Conservation (phyloP, 2,329 filamentous ascomycete genomes). For the Zymoseptoria tritici region DNA sequence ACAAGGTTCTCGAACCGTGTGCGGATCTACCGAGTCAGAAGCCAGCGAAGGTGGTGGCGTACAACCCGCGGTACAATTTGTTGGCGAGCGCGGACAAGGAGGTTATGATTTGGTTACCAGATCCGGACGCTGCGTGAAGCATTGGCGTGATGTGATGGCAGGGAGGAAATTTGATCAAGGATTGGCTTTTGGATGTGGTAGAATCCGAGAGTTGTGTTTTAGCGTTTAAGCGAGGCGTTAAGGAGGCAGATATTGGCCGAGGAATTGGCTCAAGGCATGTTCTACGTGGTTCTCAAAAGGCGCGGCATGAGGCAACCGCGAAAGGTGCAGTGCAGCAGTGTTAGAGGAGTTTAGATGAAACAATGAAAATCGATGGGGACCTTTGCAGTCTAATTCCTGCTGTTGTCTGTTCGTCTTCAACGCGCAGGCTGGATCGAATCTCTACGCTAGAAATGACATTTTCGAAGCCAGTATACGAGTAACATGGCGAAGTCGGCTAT, state of each 20-base stretch:
- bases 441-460: neutral
- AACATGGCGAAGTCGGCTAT: neutral
- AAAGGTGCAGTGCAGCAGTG: neutral
- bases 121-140: conserved; percentile 28
- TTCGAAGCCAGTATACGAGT: neutral
- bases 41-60: conserved; percentile 68
- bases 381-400: neutral
- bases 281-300: neutral
- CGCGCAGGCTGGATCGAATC: no score
- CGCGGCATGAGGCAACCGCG: neutral
- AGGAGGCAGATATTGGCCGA: neutral
- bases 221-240: conserved; percentile 6
- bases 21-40: conserved; percentile 56
- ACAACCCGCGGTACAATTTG: conserved; percentile 88
- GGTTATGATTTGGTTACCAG: conserved; percentile 43
- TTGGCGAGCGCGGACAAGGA: conserved; percentile 85
- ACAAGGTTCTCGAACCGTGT: conserved; percentile 54
- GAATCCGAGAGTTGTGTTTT: neutral
- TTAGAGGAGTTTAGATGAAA: neutral
- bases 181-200: no score
- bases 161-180: no score
- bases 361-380: neutral
- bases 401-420: no score
- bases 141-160: no score
- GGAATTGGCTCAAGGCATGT: neutral